phyloP scores from a whole-genome alignment of 148 eudicot genomes.

The Oxyria digyna region DNA sequence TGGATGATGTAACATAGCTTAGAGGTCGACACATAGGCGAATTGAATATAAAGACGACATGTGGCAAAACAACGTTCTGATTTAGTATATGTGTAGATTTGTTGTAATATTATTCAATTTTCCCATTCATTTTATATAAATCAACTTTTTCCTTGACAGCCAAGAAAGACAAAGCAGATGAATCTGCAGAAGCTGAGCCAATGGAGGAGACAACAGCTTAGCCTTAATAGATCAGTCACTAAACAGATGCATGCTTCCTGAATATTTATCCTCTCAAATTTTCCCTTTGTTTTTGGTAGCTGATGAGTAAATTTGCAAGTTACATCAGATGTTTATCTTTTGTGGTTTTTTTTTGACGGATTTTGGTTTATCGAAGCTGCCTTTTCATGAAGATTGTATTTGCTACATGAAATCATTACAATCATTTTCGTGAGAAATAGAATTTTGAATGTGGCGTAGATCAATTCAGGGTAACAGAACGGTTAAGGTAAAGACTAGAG shows the following conservation, averaged over 20 bases:
- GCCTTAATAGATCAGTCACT: not conserved
- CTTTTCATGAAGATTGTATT: not conserved
- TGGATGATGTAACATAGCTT: too few relatives aligned
- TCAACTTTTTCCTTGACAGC: not conserved
- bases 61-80: too few relatives aligned
- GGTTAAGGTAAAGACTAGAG: too few relatives aligned
- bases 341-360: not conserved
- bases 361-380: not conserved
- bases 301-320: conserved; percentile 6
- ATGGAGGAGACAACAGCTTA: not conserved
- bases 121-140: not conserved
- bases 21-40: too few relatives aligned
- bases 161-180: not conserved
- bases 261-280: not conserved
- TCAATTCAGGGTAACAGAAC: too few relatives aligned
- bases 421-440: not conserved
- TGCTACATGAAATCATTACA: not conserved
- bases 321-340: conserved; percentile 2
- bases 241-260: not conserved
- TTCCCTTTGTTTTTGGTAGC: conserved; percentile 1
- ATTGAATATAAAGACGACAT: too few relatives aligned
- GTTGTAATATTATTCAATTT: not conserved
- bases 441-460: too few relatives aligned
- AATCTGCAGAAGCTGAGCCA: not conserved
- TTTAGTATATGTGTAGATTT: too few relatives aligned